phyloP scores from a whole-genome alignment of 257 asterid genomes.

The Nicotiana tabacum region DNA sequence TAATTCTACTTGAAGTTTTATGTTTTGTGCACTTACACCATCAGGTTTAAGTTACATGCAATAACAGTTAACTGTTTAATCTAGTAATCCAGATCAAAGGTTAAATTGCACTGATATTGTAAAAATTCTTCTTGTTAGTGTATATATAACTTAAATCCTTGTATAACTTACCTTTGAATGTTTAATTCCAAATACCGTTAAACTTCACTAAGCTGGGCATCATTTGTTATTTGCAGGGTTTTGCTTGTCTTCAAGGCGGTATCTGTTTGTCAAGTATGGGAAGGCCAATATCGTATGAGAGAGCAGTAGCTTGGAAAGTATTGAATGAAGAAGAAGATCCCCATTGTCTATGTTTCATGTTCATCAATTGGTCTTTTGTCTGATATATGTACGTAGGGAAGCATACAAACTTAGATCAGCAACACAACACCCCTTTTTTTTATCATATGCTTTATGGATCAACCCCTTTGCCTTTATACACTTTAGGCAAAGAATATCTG shows the following conservation, averaged over 20 bases:
- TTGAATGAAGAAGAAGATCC: conserved; percentile 79
- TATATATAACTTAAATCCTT: no score
- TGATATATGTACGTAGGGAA: conserved; percentile 15
- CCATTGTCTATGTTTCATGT: conserved; percentile 86
- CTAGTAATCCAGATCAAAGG: no score
- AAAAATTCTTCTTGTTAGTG: no score
- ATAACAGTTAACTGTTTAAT: no score
- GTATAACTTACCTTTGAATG: no score
- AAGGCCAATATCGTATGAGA: conserved; percentile 42
- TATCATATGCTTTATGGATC: conserved; percentile 6
- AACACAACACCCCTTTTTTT: neutral
- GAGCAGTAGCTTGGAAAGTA: conserved; percentile 52
- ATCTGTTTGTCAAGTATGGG: conserved; percentile 51
- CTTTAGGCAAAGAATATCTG: neutral
- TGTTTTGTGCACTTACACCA: neutral
- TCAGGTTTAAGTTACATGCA: no score
- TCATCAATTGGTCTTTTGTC: conserved; percentile 80
- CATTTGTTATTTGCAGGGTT: conserved; percentile 25
- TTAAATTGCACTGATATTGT: no score
- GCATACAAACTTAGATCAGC: conserved; percentile 4
- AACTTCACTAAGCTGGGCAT: neutral
- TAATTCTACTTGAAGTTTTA: neutral
- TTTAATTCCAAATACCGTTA: neutral
- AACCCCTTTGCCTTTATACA: neutral
- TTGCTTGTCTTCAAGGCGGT: conserved; percentile 42